Evolutionary conservation across 2,329 filamentous ascomycete species (phyloP).

Genomic region (Rhinocladiella mackenziei): DNA sequence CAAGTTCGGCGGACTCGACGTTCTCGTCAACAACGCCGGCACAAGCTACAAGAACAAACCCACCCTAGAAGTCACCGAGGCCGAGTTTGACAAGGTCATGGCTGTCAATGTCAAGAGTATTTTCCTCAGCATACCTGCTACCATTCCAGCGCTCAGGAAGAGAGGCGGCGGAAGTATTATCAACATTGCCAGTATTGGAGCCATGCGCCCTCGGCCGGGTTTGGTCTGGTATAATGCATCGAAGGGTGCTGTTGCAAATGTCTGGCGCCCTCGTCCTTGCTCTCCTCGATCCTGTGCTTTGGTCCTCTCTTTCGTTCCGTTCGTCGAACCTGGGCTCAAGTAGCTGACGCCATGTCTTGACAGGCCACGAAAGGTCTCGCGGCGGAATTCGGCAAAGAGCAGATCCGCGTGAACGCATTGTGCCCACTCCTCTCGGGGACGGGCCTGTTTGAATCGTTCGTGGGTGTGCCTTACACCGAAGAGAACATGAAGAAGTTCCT

Average conservation of each 20-base stretch:
- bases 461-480: constrained; percentile 42
- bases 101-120: constrained; percentile 45
- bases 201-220: constrained; percentile 40
- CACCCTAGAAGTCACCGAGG: constrained; percentile 37
- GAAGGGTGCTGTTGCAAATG: constrained; percentile 45
- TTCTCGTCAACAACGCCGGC: constrained; percentile 22
- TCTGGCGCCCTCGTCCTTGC: constrained; percentile 16
- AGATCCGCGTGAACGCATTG: constrained; percentile 49
- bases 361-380: constrained; percentile 56
- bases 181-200: constrained; percentile 45
- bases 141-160: constrained; percentile 38
- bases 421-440: constrained; percentile 66
- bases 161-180: constrained; percentile 44
- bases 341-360: too few species aligned
- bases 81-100: constrained; percentile 44
- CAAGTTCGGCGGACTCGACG: constrained; percentile 27
- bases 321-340: not conserved
- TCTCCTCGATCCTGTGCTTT: not conserved
- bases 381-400: constrained; percentile 46
- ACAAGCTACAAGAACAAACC: constrained; percentile 43
- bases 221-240: constrained; percentile 47
- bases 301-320: not conserved
- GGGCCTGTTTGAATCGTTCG: constrained; percentile 49
- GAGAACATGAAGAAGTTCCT: constrained; percentile 45
- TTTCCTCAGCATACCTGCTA: constrained; percentile 35